Conservation (phyloP, 1,284 basidiomycete species). For the Cystobasidium pallidum region DNA sequence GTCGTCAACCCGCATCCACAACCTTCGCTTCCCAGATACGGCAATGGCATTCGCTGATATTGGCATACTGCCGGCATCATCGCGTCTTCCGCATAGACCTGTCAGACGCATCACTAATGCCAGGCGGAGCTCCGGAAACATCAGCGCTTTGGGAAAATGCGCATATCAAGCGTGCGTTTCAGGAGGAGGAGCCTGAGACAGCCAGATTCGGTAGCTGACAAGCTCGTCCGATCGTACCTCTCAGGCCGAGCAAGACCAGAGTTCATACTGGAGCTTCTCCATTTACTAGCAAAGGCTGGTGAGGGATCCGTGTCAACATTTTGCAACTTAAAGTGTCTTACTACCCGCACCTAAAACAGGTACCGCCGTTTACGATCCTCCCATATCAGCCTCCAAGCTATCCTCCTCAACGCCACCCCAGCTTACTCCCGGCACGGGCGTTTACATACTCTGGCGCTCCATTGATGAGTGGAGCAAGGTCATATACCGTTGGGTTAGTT, state of each 20-base stretch:
- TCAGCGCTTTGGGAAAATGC: slow-evolving; percentile 28
- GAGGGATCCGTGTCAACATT: too few relatives aligned
- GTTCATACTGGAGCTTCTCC: slow-evolving; percentile 37
- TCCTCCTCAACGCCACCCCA: slow-evolving; percentile 12
- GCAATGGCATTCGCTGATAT: slow-evolving; percentile 36
- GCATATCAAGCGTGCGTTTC: slow-evolving; percentile 30
- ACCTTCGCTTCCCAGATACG: slow-evolving; percentile 38
- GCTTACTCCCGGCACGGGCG: slow-evolving; percentile 29
- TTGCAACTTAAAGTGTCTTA: too few relatives aligned
- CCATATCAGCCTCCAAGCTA: slow-evolving; percentile 17
- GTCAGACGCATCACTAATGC: slow-evolving; percentile 24
- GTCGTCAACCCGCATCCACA: slow-evolving; percentile 35
- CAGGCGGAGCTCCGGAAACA: background rate
- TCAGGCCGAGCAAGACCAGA: slow-evolving; percentile 36
- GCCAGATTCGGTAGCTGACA: background rate
- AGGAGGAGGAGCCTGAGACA: background rate
- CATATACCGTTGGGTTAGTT: slow-evolving; percentile 61
- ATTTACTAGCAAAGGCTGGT: slow-evolving; percentile 33
- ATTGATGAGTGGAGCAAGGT: slow-evolving; percentile 62
- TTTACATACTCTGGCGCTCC: slow-evolving; percentile 60
- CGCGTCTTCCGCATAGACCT: slow-evolving; percentile 39
- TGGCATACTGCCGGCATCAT: slow-evolving; percentile 32
- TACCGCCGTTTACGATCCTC: slow-evolving; percentile 31
- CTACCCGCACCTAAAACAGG: too few relatives aligned
- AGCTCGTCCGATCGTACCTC: background rate